Conservation (phyloP, 2,329 filamentous ascomycete genomes). For the Penicillium sp. region DNA sequence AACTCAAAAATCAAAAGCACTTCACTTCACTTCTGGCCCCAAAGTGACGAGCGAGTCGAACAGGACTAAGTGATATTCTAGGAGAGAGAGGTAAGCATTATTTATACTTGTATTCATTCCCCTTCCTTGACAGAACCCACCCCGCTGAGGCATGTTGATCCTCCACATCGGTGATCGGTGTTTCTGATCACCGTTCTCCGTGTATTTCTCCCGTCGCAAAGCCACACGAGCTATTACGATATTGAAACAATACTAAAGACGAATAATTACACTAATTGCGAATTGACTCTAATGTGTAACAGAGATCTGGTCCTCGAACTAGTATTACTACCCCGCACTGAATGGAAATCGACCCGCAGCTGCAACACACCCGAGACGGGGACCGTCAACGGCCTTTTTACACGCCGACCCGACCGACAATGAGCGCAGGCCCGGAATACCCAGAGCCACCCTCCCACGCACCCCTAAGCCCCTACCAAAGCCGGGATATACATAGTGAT, state of each 20-base stretch:
- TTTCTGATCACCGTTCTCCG: conserved; percentile 23
- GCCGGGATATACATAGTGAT: background rate
- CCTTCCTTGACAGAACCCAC: background rate
- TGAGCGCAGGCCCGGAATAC: conserved; percentile 22
- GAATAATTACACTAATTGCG: background rate
- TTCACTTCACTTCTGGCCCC: background rate
- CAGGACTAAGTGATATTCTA: background rate
- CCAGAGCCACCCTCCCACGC: conserved; percentile 31
- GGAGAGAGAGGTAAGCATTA: background rate
- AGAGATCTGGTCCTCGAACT: background rate
- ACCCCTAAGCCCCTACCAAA: conserved; percentile 10
- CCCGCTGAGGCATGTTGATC: background rate
- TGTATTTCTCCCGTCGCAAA: background rate
- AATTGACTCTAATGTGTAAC: background rate
- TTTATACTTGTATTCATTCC: background rate
- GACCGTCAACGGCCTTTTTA: conserved; percentile 11
- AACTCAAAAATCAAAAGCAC: background rate
- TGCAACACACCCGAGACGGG: conserved; percentile 24
- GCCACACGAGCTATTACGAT: background rate
- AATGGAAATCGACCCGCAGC: conserved; percentile 39
- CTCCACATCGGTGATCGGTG: conserved; percentile 26
- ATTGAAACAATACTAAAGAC: background rate
- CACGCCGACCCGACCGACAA: conserved; percentile 11
- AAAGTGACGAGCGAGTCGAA: background rate
- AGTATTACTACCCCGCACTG: background rate